Evolutionary conservation across 2,329 filamentous ascomycete species (phyloP).

Genomic region (Penicillium sp.): DNA sequence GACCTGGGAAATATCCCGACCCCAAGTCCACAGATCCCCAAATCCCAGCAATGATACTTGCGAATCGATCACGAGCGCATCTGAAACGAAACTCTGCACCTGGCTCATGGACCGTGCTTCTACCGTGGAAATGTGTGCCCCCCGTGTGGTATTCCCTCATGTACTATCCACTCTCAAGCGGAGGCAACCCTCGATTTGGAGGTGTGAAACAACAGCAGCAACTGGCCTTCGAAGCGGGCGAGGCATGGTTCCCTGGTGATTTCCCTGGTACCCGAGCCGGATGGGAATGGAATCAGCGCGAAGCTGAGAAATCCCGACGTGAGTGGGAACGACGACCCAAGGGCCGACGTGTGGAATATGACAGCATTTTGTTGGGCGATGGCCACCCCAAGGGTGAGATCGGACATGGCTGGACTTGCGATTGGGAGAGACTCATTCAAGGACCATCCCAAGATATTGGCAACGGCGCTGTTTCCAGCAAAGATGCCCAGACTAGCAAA

Average conservation of each 20-base stretch:
- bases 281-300: conserved; percentile 72
- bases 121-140: conserved; percentile 88
- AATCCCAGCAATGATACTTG: conserved; percentile 76
- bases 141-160: conserved; percentile 86
- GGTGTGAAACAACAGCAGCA: conserved; percentile 81
- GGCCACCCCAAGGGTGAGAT: conserved; percentile 75
- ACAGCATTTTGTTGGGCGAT: conserved; percentile 72
- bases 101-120: conserved; percentile 78
- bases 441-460: conserved; percentile 21
- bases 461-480: not conserved
- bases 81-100: conserved; percentile 55
- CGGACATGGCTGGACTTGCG: conserved; percentile 79
- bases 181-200: conserved; percentile 80
- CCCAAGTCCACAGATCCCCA: conserved; percentile 66
- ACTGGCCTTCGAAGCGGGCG: conserved; percentile 75
- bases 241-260: conserved; percentile 86
- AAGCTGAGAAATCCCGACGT: conserved; percentile 62
- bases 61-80: conserved; percentile 55
- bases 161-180: conserved; percentile 77
- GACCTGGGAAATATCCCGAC: conserved; percentile 66
- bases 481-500: not conserved
- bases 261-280: conserved; percentile 79
- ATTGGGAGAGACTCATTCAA: conserved; percentile 73
- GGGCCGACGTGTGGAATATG: conserved; percentile 78
- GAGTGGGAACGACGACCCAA: conserved; percentile 80